Evolutionary conservation across 805 yeast genomes (phyloP).

Genomic region (Saccharomycopsis fibuligera): DNA sequence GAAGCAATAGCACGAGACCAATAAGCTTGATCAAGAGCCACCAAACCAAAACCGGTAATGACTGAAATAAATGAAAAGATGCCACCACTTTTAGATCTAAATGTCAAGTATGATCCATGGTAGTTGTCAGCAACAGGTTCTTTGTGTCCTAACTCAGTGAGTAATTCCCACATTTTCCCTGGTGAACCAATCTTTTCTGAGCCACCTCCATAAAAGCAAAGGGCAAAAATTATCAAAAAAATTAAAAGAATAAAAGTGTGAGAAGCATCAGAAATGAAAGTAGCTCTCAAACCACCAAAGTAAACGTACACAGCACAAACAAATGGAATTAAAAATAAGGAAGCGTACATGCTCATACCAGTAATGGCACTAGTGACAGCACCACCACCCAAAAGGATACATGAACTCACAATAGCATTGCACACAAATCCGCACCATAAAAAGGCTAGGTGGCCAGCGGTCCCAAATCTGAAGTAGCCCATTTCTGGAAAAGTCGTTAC

Average conservation of each 20-base stretch:
- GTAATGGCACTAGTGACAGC: slow-evolving; percentile 35
- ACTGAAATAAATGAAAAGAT: slow-evolving; percentile 28
- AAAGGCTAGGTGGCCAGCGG: slow-evolving; percentile 33
- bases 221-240: slow-evolving; percentile 33
- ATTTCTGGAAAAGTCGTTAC: slow-evolving; percentile 38
- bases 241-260: slow-evolving; percentile 41
- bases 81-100: slow-evolving; percentile 31
- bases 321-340: slow-evolving; percentile 39
- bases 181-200: slow-evolving; percentile 37
- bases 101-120: slow-evolving; percentile 33
- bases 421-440: slow-evolving; percentile 35
- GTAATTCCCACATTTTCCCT: slow-evolving; percentile 36
- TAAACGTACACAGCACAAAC: slow-evolving; percentile 46
- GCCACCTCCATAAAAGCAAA: slow-evolving; percentile 32
- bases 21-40: slow-evolving; percentile 35
- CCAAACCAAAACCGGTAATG: slow-evolving; percentile 32
- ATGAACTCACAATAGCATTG: slow-evolving; percentile 36
- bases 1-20: slow-evolving; percentile 43
- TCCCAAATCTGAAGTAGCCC: slow-evolving; percentile 36
- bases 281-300: slow-evolving; percentile 47
- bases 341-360: slow-evolving; percentile 42
- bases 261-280: slow-evolving; percentile 46
- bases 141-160: slow-evolving; percentile 30
- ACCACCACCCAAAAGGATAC: slow-evolving; percentile 40
- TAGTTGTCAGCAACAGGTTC: slow-evolving; percentile 32